Base-by-base conservation (phyloP, 2,329 filamentous ascomycete genomes). In the Colletotrichum godetiae region DNA sequence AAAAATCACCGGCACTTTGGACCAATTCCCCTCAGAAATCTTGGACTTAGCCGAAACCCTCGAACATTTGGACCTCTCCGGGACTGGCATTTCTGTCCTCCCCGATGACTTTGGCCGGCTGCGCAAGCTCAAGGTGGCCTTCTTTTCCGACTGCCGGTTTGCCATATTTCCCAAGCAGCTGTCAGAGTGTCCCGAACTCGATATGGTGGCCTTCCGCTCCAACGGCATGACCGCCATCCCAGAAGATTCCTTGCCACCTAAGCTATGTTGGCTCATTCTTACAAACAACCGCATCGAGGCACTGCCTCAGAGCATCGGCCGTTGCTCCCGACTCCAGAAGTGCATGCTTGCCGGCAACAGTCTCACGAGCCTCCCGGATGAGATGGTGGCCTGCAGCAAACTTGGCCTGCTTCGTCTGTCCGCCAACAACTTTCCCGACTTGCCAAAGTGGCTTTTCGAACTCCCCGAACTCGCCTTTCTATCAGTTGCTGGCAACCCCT, bases 341-440 rank as follows among this genome's bases (percentile, higher is more conserved):
- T 87, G 86, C 75, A 85, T 87, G 84, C 77, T 88, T n/a, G 82
- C 86, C 1, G 86, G 85, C 15, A 88, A 88, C 75, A 77, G 71
- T n/a, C 79, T 88, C 29, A 76, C 73, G 0, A 62, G 60, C 52
- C 78, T 88, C 10, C 86, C 86, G 2, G 76, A 76, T 19, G 80
- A 82, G 63, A 86, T 88, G 85, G 78, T 78, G 5, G 76, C 76
- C n/a, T 88, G 86, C 79, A 79, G 77, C 56, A 83, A 84, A 70
- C 80, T 88, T 46, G 83, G 81, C 6, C 77, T 87, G 42, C 77
- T 88, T 53, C 81, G 86, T 29, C 78, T 88, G 37, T 84, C 84
- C 27, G 81, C 82, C 27, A 88, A 88, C 76, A 75, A 77, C 5
- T 74, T 88, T 58, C 65, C 72, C 6, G 49, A 75, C 11, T 76